Base-by-base conservation (phyloP, 2,329 filamentous ascomycete genomes). In the Colletotrichum spinosum region DNA sequence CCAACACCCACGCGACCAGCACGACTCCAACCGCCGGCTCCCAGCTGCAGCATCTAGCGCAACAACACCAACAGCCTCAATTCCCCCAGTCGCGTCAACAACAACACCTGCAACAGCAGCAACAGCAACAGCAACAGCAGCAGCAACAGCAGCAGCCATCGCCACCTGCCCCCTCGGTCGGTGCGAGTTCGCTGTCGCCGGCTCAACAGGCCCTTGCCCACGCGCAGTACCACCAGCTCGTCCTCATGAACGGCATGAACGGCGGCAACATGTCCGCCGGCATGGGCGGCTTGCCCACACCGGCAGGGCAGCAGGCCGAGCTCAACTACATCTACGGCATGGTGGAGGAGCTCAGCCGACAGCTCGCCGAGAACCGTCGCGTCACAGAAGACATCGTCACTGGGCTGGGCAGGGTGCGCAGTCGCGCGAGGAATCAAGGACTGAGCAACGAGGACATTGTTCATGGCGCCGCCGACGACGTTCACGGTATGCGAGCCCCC, bases 321-420 rank as follows among this genome's bases (percentile, higher is more conserved):
- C 83, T 91, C 66, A 89, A 89, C 73, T 88, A 89, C 76, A 89
- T 91, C 72, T 90, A 90, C 73, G 81, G 82, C 69, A 88, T 90
- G 85, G 88, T 91, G 10, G 88, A 91, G 72, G 87, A 89, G 73
- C 80, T 90, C 52, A 89, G 87, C 70, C 83, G 85, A 39, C 86
- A 89, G 72, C 80, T 90, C 37, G 84, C 87, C 11, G 86, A 89
- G 55, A 89, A 89, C 73, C 81, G 86, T 69, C 81, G 83, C 46
- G 84, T 86, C 42, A 85, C 87, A n/a, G 86, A 89, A 68, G 86
- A 88, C 34, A 89, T 91, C 51, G 86, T 90, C 54, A 82, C 80
- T n/a, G 86, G 86, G 45, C 81, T 90, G 46, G 88, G 88, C 35
- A 82, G 83, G 62, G 86, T 91, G 69, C 85, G 88, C 64, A 84